These are phyloP conservation scores for Lactarius trivialis DNA, from an alignment of 768 basidiomycete genomes.

Conservation along the genomic window DNA sequence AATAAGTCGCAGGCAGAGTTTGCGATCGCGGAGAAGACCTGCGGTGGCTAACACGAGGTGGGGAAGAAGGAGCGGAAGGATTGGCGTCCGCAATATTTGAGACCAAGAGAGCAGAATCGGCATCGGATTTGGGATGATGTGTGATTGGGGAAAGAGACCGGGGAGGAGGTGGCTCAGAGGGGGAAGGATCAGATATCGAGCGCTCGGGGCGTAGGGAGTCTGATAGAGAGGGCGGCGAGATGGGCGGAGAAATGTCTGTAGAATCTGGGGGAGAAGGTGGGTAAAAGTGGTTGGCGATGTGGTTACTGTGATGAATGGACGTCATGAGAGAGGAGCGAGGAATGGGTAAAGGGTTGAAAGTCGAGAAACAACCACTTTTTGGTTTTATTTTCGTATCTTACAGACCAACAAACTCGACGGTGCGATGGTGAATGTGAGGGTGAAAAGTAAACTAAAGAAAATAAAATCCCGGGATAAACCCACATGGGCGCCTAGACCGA, in stretches of 20 bases:
- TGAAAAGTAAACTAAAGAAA: not conserved
- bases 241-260: conserved; percentile 17
- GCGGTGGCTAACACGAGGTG: conserved; percentile 13
- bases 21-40: conserved; percentile 15
- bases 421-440: not conserved
- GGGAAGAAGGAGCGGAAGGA: conserved; percentile 15
- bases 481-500: conserved; percentile 11
- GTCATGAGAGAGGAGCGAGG: conserved; percentile 1
- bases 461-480: conserved; percentile 9
- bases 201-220: not conserved
- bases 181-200: conserved; percentile 8
- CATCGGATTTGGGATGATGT: conserved; percentile 14
- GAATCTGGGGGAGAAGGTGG: conserved; percentile 15
- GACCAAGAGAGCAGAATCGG: conserved; percentile 6
- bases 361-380: not conserved
- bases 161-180: conserved; percentile 12
- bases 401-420: not conserved
- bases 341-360: conserved; percentile 3
- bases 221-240: not conserved
- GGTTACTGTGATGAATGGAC: not conserved
- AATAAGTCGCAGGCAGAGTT: conserved; percentile 6
- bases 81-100: conserved; percentile 4
- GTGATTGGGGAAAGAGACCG: conserved; percentile 7
- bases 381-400: not conserved
- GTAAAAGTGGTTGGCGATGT: not conserved